Percentiles rank a stretch among this genome's conserved stretches.
These are phyloP conservation scores for Balansia obtecta DNA, from an alignment of 2,329 filamentous ascomycete species.

Conservation along the genomic window DNA sequence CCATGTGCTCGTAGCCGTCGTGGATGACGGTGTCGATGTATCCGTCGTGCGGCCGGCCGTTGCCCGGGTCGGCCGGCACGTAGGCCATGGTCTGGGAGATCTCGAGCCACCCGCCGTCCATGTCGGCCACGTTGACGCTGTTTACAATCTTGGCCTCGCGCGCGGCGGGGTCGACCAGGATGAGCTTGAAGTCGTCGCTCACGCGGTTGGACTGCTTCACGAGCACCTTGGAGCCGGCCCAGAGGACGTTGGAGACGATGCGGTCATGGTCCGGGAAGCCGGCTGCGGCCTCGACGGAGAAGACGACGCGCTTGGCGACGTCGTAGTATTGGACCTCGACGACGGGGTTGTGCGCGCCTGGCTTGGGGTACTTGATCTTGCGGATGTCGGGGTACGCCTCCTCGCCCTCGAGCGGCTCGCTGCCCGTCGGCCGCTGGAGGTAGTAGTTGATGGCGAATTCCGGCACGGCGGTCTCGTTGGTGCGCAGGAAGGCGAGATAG, in stretches of 20 bases:
- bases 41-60: conserved; percentile 68
- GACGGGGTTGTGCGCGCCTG: conserved; percentile 83
- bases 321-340: conserved; percentile 88
- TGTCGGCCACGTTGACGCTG: conserved; percentile 61
- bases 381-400: conserved; percentile 85
- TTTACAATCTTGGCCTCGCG: conserved; percentile 69
- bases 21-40: conserved; percentile 88
- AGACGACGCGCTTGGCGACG: conserved; percentile 61
- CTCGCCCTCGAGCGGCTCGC: conserved; percentile 50
- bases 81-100: conserved; percentile 77
- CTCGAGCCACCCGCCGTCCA: conserved; percentile 98
- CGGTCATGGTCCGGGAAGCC: conserved; percentile 73
- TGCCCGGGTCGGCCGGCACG: conserved; percentile 69
- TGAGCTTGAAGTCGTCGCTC: conserved; percentile 78
- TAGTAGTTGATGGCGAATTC: conserved; percentile 93
- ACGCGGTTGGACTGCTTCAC: conserved; percentile 91
- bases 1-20: conserved; percentile 79
- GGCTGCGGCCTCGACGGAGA: conserved; percentile 63
- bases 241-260: conserved; percentile 85
- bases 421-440: conserved; percentile 71
- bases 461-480: conserved; percentile 84
- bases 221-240: conserved; percentile 75
- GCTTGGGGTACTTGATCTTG: conserved; percentile 94
- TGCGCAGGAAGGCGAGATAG: conserved; percentile 82
- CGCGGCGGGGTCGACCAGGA: conserved; percentile 66